Evolutionary conservation across 2,329 filamentous ascomycete species (phyloP).

Genomic region (Trichophyton benhamiae): DNA sequence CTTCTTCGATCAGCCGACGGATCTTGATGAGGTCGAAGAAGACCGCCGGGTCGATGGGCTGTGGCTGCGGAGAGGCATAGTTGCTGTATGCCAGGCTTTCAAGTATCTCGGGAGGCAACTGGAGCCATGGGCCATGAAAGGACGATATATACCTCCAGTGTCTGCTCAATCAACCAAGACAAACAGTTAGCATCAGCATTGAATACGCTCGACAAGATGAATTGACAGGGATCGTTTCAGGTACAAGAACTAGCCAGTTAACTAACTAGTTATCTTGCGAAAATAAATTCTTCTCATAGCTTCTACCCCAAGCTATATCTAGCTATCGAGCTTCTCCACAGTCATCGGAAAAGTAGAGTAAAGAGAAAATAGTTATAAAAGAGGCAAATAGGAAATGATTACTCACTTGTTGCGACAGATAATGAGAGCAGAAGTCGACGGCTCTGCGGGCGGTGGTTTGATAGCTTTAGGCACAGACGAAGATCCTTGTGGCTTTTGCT

Average conservation of each 20-base stretch:
- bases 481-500: slow-evolving; percentile 7
- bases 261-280: background rate
- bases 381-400: background rate
- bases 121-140: slow-evolving; percentile 73
- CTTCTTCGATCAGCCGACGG: slow-evolving; percentile 65
- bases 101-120: slow-evolving; percentile 65
- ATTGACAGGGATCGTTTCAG: background rate
- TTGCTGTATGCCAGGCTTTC: slow-evolving; percentile 68
- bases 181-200: background rate
- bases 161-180: slow-evolving; percentile 32
- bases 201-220: no score
- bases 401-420: slow-evolving; percentile 57
- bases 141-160: slow-evolving; percentile 78
- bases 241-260: background rate
- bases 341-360: background rate
- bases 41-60: slow-evolving; percentile 64
- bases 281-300: background rate
- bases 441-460: slow-evolving; percentile 11
- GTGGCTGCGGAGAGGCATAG: slow-evolving; percentile 62
- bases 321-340: background rate
- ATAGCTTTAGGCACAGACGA: slow-evolving; percentile 4
- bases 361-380: background rate
- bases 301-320: background rate
- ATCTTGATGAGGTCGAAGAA: slow-evolving; percentile 81
- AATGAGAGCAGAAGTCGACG: slow-evolving; percentile 41